Base-by-base conservation (phyloP, 2,329 filamentous ascomycete genomes). In the Hypoxylon sp. region DNA sequence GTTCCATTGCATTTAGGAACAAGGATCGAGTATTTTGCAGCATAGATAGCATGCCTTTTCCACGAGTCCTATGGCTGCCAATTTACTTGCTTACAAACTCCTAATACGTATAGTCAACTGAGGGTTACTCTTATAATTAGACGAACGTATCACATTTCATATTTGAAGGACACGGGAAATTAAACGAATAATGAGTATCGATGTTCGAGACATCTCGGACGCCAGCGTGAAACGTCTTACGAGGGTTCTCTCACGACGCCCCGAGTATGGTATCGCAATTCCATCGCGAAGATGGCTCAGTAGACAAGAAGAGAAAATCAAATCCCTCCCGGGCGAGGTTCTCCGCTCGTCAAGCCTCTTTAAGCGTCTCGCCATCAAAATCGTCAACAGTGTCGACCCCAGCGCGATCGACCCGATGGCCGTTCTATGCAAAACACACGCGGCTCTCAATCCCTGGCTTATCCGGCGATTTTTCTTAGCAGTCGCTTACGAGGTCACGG, bases 401-500 rank as follows among this genome's bases (percentile, higher is more conserved):
- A 62, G 67, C 3, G 59, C 75, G 6, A 67, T 76, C 5, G 72
- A 77, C 55, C 72, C 75, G 14, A 70, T 68, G 10, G 80, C 81
- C 11, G 72, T 77, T 6, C 75, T 86, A 3, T 87, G 85, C 68
- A 13, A 57, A 5, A 72, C 72, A 3, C 85, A 87, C 70, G 70
- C 76, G 23, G 58, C 36, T 0, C 78, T 87, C 3, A 78, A 85
- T 43, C 77, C 82, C 0, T 79, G 77, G 41, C 68, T 85, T 10
- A 80, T 86, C 14, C 81, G 80, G 46, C 77, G 78, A 17, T 72
- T 86, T n/a, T 83, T 83, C 72, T 52, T 80, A 17, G 76, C 82
- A 5, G 51, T 87, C 5, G 75, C 75, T 0, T 75, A 79, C 5
- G 85, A 87, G 73, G 77, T 79, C 28, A 84, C 78, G 7, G 73